Conservation (phyloP, 768 basidiomycete species). For the Pleurotus sapidus region DNA sequence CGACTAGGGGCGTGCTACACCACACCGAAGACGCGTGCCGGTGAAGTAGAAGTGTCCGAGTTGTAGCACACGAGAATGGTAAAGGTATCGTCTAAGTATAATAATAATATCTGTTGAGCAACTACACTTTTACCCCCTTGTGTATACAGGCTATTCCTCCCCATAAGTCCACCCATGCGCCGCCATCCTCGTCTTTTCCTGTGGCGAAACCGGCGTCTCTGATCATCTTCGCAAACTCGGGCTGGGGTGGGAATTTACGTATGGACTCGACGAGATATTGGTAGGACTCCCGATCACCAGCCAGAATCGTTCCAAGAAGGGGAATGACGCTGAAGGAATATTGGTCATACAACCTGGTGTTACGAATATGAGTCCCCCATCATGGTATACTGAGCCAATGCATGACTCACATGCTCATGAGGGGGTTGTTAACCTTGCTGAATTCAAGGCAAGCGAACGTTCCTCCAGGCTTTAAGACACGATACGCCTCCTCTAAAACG, state of each 20-base stretch:
- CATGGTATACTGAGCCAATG: not conserved
- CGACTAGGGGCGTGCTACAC: not conserved
- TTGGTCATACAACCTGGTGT: constrained; percentile 79
- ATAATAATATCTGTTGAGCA: too few relatives aligned
- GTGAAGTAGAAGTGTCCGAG: not conserved
- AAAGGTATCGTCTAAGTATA: too few relatives aligned
- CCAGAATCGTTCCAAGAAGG: constrained; percentile 92
- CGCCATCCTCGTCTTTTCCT: constrained; percentile 69
- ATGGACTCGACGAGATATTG: constrained; percentile 99
- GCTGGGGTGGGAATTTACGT: constrained; percentile 85
- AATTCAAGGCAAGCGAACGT: constrained; percentile 96
- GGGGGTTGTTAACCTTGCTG: constrained; percentile 85
- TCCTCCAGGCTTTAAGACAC: constrained; percentile 95
- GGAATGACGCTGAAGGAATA: constrained; percentile 98
- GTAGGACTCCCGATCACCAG: constrained; percentile 91
- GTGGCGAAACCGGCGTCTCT: constrained; percentile 78
- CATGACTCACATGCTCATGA: constrained; percentile 74
- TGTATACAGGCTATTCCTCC: constrained; percentile 88
- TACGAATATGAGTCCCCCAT: constrained; percentile 8
- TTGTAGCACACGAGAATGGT: too few relatives aligned
- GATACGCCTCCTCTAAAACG: constrained; percentile 84
- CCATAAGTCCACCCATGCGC: constrained; percentile 85
- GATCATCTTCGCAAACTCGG: constrained; percentile 88
- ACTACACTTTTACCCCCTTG: constrained; percentile 74
- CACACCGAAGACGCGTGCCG: constrained; percentile 1